phyloP scores from a whole-genome alignment of 495 filamentous ascomycete species.

The Stereocaulon alpinum region DNA sequence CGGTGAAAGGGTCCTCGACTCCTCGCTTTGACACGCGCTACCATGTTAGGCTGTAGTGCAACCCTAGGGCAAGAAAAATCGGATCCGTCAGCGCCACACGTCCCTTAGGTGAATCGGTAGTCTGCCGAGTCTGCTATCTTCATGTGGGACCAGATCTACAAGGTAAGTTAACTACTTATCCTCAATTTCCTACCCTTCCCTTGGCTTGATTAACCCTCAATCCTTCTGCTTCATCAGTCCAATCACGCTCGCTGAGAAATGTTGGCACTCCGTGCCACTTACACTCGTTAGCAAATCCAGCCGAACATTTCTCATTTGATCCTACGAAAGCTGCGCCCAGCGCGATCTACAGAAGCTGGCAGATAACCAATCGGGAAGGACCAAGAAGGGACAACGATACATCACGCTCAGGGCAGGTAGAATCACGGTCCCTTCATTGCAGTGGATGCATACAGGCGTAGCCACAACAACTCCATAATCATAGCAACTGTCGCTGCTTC shows the following conservation, averaged over 20 bases:
- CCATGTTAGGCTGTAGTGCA: background rate
- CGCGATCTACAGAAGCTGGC: background rate
- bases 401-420: background rate
- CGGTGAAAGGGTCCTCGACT: background rate
- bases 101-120: background rate
- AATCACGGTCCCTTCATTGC: background rate
- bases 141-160: background rate
- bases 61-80: background rate
- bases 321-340: conserved; percentile 12
- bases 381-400: background rate
- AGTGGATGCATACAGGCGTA: background rate
- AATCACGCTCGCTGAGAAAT: conserved; percentile 13
- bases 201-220: background rate
- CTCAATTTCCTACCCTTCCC: background rate
- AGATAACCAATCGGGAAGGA: background rate
- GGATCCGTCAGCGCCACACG: background rate
- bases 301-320: conserved; percentile 2
- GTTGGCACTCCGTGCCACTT: conserved; percentile 49
- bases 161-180: too few species aligned
- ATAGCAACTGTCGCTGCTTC: conserved; percentile 7
- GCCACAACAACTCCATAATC: background rate
- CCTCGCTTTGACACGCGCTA: background rate
- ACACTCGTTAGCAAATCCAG: conserved; percentile 41
- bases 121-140: conserved; percentile 3
- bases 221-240: conserved; percentile 3